Percentiles rank a stretch among this genome's conserved stretches.
Conservation (phyloP, 257 asterid species). For the Nicotiana undulata region DNA sequence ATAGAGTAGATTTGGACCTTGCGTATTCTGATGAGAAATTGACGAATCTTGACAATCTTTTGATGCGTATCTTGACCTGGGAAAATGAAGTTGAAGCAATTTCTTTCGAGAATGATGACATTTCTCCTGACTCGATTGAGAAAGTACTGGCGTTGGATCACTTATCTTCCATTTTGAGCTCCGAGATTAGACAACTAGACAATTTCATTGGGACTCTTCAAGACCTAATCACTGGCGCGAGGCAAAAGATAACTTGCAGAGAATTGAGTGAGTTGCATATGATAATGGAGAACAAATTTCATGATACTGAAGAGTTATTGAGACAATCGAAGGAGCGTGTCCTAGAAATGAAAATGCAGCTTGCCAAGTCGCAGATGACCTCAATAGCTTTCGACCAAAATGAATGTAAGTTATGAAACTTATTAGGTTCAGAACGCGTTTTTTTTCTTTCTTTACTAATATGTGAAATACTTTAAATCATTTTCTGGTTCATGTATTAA, state of each 20-base stretch:
- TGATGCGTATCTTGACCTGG: slow-evolving; percentile 34
- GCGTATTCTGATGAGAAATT: slow-evolving; percentile 58
- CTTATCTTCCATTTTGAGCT: slow-evolving; percentile 41
- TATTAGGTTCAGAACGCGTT: not conserved
- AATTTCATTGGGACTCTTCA: slow-evolving; percentile 33
- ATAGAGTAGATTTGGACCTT: slow-evolving; percentile 33
- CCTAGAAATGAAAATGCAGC: slow-evolving; percentile 63
- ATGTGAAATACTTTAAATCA: not conserved
- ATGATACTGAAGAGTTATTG: slow-evolving; percentile 44
- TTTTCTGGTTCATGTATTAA: slow-evolving; percentile 3
- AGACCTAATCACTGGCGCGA: slow-evolving; percentile 33
- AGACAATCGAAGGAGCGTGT: slow-evolving; percentile 52
- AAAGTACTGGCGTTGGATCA: slow-evolving; percentile 57
- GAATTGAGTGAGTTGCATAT: slow-evolving; percentile 26
- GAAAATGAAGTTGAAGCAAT: slow-evolving; percentile 41
- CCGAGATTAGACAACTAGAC: slow-evolving; percentile 65
- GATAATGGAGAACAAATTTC: slow-evolving; percentile 39
- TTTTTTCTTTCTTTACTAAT: not conserved
- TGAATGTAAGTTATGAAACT: slow-evolving; percentile 45
- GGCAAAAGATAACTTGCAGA: slow-evolving; percentile 29
- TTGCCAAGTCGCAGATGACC: slow-evolving; percentile 77
- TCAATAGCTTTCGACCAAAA: slow-evolving; percentile 51
- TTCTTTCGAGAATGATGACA: slow-evolving; percentile 36
- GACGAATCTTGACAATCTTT: slow-evolving; percentile 51
- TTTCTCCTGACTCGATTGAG: slow-evolving; percentile 48